Evolutionary conservation across 257 asterid genomes (phyloP).

Genomic region (Ehretia macrophylla): DNA sequence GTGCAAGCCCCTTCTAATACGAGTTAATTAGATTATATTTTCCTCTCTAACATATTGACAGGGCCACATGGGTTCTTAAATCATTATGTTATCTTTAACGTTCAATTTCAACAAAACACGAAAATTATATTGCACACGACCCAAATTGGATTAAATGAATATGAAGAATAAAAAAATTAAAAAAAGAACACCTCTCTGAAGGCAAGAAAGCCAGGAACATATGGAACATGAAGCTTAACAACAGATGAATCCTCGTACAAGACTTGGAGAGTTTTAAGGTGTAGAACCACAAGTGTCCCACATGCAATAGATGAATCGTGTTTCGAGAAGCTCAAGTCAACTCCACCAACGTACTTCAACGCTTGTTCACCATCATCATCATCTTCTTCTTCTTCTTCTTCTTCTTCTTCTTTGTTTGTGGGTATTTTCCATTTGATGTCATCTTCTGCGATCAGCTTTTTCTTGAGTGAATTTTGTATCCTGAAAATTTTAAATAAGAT

Average conservation of each 20-base stretch:
- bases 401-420: slow-evolving; percentile 9
- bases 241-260: slow-evolving; percentile 61
- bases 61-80: too few species aligned
- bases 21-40: too few species aligned
- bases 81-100: too few species aligned
- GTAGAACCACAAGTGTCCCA: slow-evolving; percentile 73
- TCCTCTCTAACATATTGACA: too few species aligned
- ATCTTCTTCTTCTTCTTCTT: slow-evolving; percentile 20
- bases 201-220: slow-evolving; percentile 83
- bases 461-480: slow-evolving; percentile 60
- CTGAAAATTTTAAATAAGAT: slow-evolving; percentile 22
- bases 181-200: slow-evolving; percentile 57
- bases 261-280: slow-evolving; percentile 46
- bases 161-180: slow-evolving; percentile 1
- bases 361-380: slow-evolving; percentile 18
- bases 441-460: slow-evolving; percentile 47
- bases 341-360: slow-evolving; percentile 73
- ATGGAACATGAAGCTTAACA: slow-evolving; percentile 59
- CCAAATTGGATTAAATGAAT: background rate
- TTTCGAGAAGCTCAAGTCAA: slow-evolving; percentile 82
- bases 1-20: too few species aligned
- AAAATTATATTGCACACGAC: background rate
- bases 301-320: slow-evolving; percentile 72
- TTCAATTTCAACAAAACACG: background rate
- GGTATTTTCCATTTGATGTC: slow-evolving; percentile 57